Percentiles rank a stretch among this genome's conserved stretches.
Conservation (phyloP, 1,284 basidiomycete genomes). For the Fomitiporia mediterranea region DNA sequence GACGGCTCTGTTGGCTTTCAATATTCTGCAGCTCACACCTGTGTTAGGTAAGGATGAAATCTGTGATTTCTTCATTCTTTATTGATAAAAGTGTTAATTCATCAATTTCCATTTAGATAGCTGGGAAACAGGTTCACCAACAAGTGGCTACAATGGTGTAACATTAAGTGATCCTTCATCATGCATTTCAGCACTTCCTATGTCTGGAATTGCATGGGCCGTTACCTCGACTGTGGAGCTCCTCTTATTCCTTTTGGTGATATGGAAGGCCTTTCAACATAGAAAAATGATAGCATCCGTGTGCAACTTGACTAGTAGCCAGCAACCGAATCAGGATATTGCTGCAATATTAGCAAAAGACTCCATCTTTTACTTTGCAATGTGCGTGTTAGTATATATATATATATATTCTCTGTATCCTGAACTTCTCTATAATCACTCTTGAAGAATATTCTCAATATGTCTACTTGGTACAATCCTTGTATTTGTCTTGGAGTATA, state of each 20-base stretch:
- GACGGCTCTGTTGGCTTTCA: neutral
- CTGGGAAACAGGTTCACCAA: neutral
- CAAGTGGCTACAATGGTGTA: neutral
- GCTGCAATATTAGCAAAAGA: neutral
- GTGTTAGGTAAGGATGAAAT: neutral
- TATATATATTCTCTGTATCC: neutral
- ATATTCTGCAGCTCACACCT: neutral
- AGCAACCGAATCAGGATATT: neutral
- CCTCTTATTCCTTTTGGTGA: neutral
- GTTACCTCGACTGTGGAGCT: neutral
- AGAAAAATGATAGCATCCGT: neutral
- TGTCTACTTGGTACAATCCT: neutral
- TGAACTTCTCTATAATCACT: neutral
- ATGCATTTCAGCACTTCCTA: neutral
- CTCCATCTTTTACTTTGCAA: neutral
- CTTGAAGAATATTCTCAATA: neutral
- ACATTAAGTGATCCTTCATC: neutral
- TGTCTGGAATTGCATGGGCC: neutral
- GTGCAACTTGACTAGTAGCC: neutral
- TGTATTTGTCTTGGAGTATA: neutral
- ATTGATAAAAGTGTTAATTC: neutral
- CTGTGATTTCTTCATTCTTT: neutral
- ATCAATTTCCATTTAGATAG: neutral
- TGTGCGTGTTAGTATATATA: neutral
- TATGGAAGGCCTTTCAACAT: neutral